Conservation (phyloP, 441 rosid species). For the Gossypium aridum region DNA sequence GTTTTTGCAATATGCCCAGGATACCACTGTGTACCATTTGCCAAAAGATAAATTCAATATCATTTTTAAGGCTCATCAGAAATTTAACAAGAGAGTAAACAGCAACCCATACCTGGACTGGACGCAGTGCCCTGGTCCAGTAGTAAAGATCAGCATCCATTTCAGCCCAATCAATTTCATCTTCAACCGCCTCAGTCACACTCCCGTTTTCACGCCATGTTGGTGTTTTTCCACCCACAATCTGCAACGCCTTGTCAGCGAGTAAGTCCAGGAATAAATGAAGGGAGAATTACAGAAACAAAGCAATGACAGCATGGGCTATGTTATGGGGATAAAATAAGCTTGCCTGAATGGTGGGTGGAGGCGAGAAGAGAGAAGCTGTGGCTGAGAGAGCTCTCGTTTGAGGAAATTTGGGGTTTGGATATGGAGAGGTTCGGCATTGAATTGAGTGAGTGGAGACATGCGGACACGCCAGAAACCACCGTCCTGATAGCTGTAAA, state of each 20-base stretch:
- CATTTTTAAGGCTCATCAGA: background rate
- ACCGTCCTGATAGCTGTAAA: conserved; percentile 28
- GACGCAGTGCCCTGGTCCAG: conserved; percentile 73
- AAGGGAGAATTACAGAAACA: background rate
- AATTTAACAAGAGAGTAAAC: background rate
- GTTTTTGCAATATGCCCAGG: conserved; percentile 95
- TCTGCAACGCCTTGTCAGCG: conserved; percentile 27
- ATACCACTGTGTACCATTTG: conserved; percentile 54
- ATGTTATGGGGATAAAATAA: background rate
- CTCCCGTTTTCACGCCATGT: conserved; percentile 32
- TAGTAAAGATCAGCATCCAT: conserved; percentile 65
- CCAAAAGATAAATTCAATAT: background rate
- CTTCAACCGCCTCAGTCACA: conserved; percentile 20
- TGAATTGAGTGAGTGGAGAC: conserved; percentile 16
- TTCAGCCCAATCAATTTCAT: conserved; percentile 59
- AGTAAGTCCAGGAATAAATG: background rate
- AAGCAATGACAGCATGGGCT: background rate
- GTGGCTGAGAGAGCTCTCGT: conserved; percentile 27
- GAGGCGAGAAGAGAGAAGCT: conserved; percentile 35
- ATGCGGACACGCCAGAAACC: conserved; percentile 21
- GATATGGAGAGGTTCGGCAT: conserved; percentile 19
- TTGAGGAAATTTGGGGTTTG: conserved; percentile 3
- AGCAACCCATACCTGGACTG: conserved; percentile 53
- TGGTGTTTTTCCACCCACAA: conserved; percentile 50
- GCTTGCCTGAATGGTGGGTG: conserved; percentile 60